A percentile compares a stretch with the other conserved stretches of the same genome.
These are phyloP conservation scores for Pythium scleroteichum DNA, from an alignment of 352 stramenopile genomes.

Conservation along the genomic window DNA sequence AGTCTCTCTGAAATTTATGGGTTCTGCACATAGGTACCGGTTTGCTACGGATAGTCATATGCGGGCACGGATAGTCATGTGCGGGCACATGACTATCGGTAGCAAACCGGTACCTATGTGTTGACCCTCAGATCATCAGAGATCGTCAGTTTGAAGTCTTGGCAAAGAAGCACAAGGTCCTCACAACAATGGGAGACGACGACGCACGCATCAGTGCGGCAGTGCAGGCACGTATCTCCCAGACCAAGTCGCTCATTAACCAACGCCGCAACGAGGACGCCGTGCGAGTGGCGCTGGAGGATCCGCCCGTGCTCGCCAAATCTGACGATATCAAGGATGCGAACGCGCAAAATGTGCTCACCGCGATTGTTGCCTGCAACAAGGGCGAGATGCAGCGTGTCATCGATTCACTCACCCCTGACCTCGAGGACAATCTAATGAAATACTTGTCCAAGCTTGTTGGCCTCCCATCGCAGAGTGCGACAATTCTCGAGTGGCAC, in stretches of 20 bases:
- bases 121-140: background rate
- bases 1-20: no score
- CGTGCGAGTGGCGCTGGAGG: constrained; percentile 66
- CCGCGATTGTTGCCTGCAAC: constrained; percentile 77
- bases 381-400: constrained; percentile 86
- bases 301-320: constrained; percentile 69
- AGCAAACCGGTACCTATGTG: background rate
- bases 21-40: no score
- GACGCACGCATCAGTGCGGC: constrained; percentile 50
- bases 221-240: constrained; percentile 60
- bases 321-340: constrained; percentile 63
- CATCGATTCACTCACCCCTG: constrained; percentile 68
- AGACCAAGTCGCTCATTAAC: constrained; percentile 70
- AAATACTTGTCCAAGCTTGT: constrained; percentile 90
- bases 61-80: no score
- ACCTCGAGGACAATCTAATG: constrained; percentile 83
- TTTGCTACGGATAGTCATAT: no score
- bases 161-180: background rate
- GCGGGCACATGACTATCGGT: background rate
- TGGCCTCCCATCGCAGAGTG: constrained; percentile 71
- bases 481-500: constrained; percentile 87
- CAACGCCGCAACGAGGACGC: constrained; percentile 84
- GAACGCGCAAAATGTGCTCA: constrained; percentile 81
- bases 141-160: constrained; percentile 27
- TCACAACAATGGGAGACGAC: constrained; percentile 52